Evolutionary conservation across 164 flowering plant genomes (phyloP).

Genomic region (Cinnamomum chago): DNA sequence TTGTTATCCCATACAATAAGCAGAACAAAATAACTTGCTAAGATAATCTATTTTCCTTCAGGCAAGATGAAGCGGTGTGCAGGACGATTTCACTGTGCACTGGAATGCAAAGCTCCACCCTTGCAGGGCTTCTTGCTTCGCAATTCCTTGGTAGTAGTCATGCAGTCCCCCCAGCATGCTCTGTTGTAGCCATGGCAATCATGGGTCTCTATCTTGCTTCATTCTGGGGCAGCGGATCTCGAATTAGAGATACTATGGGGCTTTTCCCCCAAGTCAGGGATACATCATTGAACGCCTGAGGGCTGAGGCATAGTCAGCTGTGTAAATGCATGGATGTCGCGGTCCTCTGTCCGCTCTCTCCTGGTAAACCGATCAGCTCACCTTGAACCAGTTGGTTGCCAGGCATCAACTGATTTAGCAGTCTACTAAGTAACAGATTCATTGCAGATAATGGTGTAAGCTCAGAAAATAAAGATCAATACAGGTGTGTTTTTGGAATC

Average conservation of each 20-base stretch:
- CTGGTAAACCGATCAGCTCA: not conserved
- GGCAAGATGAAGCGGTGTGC: slow-evolving; percentile 81
- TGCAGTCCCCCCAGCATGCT: slow-evolving; percentile 94
- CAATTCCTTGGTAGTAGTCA: slow-evolving; percentile 91
- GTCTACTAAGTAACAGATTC: too few species aligned
- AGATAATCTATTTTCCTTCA: slow-evolving; percentile 17
- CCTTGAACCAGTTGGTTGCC: not conserved
- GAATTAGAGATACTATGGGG: slow-evolving; percentile 51
- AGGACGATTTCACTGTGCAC: slow-evolving; percentile 86
- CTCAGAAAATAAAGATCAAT: too few species aligned
- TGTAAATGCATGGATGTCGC: not conserved
- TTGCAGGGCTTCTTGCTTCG: slow-evolving; percentile 93
- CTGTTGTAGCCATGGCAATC: slow-evolving; percentile 93
- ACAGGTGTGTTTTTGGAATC: too few species aligned
- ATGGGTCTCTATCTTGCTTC: slow-evolving; percentile 94
- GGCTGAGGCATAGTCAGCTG: not conserved
- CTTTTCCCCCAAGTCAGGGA: slow-evolving; percentile 28
- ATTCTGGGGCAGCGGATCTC: slow-evolving; percentile 80
- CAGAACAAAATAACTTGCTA: not conserved
- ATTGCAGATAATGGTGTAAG: too few species aligned
- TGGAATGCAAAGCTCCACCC: slow-evolving; percentile 98
- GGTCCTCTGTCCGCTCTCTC: not conserved
- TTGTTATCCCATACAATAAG: not conserved
- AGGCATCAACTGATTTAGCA: too few species aligned
- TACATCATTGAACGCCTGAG: slow-evolving; percentile 7